phyloP scores from a whole-genome alignment of 176 grass and related monocot species.

The Chrysopogon serrulatus region DNA sequence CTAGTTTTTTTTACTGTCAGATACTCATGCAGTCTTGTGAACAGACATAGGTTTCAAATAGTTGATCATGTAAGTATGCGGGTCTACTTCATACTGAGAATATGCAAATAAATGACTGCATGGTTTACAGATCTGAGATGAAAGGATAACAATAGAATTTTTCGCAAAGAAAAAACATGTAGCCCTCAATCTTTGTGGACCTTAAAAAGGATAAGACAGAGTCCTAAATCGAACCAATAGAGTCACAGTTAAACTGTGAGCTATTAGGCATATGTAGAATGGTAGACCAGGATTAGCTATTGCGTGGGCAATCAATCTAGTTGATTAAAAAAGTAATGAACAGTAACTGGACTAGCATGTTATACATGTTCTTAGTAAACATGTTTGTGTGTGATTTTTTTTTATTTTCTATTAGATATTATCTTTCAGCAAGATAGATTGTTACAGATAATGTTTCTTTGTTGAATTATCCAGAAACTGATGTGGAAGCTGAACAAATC shows the following conservation, averaged over 20 bases:
- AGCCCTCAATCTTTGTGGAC: neutral
- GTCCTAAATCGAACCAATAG: neutral
- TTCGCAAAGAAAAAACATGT: neutral
- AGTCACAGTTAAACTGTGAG: neutral
- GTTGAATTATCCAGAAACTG: constrained; percentile 67
- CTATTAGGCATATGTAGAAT: neutral
- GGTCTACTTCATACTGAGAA: neutral
- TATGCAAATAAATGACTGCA: neutral
- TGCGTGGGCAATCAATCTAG: neutral
- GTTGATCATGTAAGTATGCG: neutral
- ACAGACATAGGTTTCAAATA: constrained; percentile 9
- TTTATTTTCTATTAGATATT: constrained; percentile 4
- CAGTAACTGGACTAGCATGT: neutral
- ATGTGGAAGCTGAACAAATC: constrained; percentile 99
- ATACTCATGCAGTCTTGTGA: constrained; percentile 16
- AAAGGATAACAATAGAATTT: neutral
- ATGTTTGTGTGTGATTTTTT: neutral
- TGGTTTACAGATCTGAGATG: neutral
- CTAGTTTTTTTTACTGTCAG: neutral
- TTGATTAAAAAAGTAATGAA: neutral
- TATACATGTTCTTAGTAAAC: constrained; percentile 6
- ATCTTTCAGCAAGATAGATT: constrained; percentile 4
- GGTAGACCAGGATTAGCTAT: neutral
- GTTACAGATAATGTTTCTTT: constrained; percentile 24
- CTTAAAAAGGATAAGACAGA: neutral